Conservation (phyloP, 176 grass and related monocot genomes). For the Aegilops bicornis region DNA sequence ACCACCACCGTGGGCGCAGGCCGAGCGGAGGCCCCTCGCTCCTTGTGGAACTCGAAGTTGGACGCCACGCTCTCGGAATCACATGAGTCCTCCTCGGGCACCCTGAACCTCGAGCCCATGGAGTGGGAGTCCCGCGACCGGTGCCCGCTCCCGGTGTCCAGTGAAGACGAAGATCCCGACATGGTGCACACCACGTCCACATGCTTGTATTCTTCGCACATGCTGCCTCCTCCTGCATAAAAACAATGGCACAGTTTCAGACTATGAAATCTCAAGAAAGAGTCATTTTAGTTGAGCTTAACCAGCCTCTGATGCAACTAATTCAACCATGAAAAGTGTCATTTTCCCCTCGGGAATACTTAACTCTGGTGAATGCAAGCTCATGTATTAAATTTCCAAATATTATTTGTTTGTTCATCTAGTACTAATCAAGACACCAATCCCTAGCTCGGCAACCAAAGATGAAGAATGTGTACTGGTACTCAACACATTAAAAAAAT, state of each 20-base stretch:
- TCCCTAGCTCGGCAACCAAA: no score
- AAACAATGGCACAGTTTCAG: neutral
- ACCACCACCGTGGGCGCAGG: constrained; percentile 24
- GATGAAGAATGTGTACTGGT: neutral
- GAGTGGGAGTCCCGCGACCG: constrained; percentile 41
- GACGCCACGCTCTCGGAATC: constrained; percentile 75
- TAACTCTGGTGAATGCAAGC: neutral
- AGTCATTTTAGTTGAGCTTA: constrained; percentile 20
- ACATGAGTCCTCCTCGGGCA: constrained; percentile 73
- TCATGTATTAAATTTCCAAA: no score
- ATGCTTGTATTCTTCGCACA: constrained; percentile 79
- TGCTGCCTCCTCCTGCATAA: constrained; percentile 36
- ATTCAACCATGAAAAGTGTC: neutral
- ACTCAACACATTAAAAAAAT: neutral
- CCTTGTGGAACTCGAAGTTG: constrained; percentile 95
- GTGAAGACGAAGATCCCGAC: constrained; percentile 49
- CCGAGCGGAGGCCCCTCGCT: constrained; percentile 32
- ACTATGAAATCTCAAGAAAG: neutral
- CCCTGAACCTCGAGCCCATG: constrained; percentile 40
- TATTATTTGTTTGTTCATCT: no score
- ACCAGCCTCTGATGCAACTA: neutral
- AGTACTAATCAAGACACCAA: no score
- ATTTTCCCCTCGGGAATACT: neutral
- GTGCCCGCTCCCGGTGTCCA: constrained; percentile 40
- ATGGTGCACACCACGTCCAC: constrained; percentile 80